Conservation (phyloP, 768 basidiomycete genomes). For the Suillus decipiens region DNA sequence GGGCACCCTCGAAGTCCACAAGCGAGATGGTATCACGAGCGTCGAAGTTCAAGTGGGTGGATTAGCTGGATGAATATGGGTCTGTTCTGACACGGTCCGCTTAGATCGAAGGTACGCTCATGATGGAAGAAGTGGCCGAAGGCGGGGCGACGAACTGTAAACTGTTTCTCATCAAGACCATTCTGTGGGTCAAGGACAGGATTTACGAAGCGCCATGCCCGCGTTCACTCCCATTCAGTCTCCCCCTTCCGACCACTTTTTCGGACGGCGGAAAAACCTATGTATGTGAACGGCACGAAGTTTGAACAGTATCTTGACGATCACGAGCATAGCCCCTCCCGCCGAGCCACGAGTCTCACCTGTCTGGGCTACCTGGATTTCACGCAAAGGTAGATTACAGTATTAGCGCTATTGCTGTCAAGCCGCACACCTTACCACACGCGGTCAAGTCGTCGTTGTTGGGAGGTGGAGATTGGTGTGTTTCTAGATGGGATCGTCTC, state of each 20-base stretch:
- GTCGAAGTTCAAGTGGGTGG: slow-evolving; percentile 63
- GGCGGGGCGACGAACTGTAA: slow-evolving; percentile 57
- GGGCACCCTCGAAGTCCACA: slow-evolving; percentile 56
- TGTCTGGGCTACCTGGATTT: slow-evolving; percentile 75
- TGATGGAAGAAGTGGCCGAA: slow-evolving; percentile 63
- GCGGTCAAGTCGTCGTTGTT: slow-evolving; percentile 55
- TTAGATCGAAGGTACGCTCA: slow-evolving; percentile 63
- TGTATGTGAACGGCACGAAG: slow-evolving; percentile 41
- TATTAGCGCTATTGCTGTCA: slow-evolving; percentile 53
- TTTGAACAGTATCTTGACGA: background rate
- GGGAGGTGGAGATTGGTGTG: slow-evolving; percentile 57
- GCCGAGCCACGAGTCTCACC: slow-evolving; percentile 66
- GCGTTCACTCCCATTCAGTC: slow-evolving; percentile 49
- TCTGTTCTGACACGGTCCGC: background rate
- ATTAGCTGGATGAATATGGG: slow-evolving; percentile 5
- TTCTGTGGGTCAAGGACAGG: slow-evolving; percentile 60
- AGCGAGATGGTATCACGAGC: slow-evolving; percentile 54
- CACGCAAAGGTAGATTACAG: slow-evolving; percentile 64
- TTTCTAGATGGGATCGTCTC: slow-evolving; percentile 8
- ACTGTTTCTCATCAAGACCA: slow-evolving; percentile 50
- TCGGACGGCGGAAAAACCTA: slow-evolving; percentile 55
- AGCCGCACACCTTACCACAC: slow-evolving; percentile 44
- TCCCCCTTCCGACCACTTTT: slow-evolving; percentile 61
- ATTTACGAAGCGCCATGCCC: slow-evolving; percentile 49
- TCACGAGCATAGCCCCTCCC: slow-evolving; percentile 55